phyloP scores from a whole-genome alignment of 139 green algal species.

The Tetradesmus lagerheimii region DNA sequence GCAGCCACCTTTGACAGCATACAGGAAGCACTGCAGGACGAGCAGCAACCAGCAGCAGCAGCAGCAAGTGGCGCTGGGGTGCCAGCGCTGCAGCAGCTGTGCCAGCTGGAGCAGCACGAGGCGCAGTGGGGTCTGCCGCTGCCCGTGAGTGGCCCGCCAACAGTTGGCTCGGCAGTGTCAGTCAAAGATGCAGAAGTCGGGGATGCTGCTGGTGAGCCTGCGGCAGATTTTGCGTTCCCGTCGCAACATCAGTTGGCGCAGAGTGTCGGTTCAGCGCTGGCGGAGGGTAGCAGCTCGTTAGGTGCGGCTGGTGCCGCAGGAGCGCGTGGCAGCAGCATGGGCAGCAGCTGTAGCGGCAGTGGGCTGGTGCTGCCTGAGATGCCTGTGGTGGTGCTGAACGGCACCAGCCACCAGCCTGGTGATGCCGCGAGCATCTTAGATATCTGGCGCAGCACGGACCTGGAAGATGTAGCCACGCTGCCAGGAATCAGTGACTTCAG shows the following conservation, averaged over 20 bases:
- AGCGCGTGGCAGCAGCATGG: not conserved
- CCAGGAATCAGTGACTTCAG: conserved; percentile 25
- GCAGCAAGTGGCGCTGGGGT: not conserved
- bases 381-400: conserved; percentile 47
- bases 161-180: not conserved
- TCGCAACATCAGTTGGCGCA: not conserved
- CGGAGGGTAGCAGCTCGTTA: not conserved
- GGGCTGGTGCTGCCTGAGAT: conserved; percentile 21
- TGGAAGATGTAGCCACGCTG: conserved; percentile 37
- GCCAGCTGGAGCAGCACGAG: conserved; percentile 6
- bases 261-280: not conserved
- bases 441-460: conserved; percentile 41
- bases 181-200: not conserved
- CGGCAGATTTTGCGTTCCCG: conserved; percentile 39
- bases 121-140: not conserved
- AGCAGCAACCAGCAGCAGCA: conserved; percentile 19
- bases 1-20: not conserved
- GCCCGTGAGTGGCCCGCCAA: not conserved
- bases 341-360: conserved; percentile 1
- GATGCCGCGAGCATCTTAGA: conserved; percentile 46
- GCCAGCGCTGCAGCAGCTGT: not conserved
- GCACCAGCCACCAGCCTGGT: conserved; percentile 42
- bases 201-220: not conserved
- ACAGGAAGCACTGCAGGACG: not conserved
- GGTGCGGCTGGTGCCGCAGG: not conserved